Evolutionary conservation across 1,284 basidiomycete species (phyloP).

Genomic region (Singerocomus inundabilis): DNA sequence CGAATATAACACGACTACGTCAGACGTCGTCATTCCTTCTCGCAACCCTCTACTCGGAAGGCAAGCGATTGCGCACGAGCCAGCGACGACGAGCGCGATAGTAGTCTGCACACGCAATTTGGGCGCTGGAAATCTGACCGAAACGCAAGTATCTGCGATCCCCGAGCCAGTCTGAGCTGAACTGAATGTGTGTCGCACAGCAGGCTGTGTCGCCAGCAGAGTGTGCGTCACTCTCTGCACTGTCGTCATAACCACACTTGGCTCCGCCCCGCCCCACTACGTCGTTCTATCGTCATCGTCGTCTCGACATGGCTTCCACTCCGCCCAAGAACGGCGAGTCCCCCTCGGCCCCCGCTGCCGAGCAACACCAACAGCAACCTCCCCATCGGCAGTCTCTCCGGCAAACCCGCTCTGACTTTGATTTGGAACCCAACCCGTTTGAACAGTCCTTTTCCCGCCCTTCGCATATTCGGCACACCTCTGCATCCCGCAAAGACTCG

Average conservation of each 20-base stretch:
- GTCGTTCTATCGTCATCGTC: slow-evolving; percentile 10
- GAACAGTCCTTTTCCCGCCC: slow-evolving; percentile 84
- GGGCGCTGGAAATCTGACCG: slow-evolving; percentile 10
- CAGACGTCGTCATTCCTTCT: slow-evolving; percentile 38
- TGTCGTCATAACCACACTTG: slow-evolving; percentile 21
- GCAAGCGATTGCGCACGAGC: slow-evolving; percentile 33
- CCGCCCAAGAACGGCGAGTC: slow-evolving; percentile 29
- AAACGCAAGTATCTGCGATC: slow-evolving; percentile 27
- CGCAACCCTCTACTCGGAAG: slow-evolving; percentile 33
- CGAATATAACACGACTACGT: slow-evolving; percentile 41
- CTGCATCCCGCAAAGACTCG: slow-evolving; percentile 39
- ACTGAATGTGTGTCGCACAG: slow-evolving; percentile 19
- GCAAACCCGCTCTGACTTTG: slow-evolving; percentile 64
- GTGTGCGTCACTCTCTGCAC: slow-evolving; percentile 18
- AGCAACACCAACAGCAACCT: slow-evolving; percentile 17
- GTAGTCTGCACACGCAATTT: slow-evolving; percentile 4
- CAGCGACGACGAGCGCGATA: slow-evolving; percentile 22
- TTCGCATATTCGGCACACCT: slow-evolving; percentile 47
- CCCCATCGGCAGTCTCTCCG: slow-evolving; percentile 27
- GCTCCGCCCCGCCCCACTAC: not conserved
- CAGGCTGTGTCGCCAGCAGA: slow-evolving; percentile 24
- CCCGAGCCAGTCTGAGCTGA: slow-evolving; percentile 26
- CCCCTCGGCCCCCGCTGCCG: slow-evolving; percentile 17
- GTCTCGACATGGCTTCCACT: slow-evolving; percentile 26
- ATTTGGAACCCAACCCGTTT: slow-evolving; percentile 94